A percentile compares a stretch with the other conserved stretches of the same genome.
Conservation (phyloP, 305 asterid genomes). For the Fraxinus ornus region DNA sequence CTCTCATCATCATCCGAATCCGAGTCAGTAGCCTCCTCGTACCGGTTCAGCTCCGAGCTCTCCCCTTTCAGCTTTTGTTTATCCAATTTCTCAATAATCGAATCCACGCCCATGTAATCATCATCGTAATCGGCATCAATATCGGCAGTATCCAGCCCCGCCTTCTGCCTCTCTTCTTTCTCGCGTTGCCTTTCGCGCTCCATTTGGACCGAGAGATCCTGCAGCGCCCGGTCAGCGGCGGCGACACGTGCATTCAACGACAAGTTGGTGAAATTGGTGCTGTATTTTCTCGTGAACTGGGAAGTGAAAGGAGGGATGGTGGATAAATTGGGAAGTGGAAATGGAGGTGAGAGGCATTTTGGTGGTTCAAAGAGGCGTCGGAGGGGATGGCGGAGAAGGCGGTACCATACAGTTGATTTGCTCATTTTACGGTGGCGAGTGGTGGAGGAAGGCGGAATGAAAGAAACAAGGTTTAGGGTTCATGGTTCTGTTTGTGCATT, state of each 20-base stretch:
- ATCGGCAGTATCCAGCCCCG: conserved; percentile 57
- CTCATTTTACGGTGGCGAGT: conserved; percentile 30
- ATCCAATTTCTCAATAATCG: conserved; percentile 51
- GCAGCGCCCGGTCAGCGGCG: conserved; percentile 36
- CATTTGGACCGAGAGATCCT: conserved; percentile 29
- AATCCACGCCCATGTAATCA: conserved; percentile 53
- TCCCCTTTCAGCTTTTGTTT: conserved; percentile 49
- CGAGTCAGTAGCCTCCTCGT: conserved; percentile 67
- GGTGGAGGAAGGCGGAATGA: background rate
- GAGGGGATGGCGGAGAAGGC: conserved; percentile 33
- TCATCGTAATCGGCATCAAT: conserved; percentile 53
- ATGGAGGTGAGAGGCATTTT: conserved; percentile 13
- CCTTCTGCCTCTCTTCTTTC: conserved; percentile 50
- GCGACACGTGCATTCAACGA: conserved; percentile 27
- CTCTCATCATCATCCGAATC: conserved; percentile 72
- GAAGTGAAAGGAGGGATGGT: conserved; percentile 17
- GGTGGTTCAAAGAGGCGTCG: conserved; percentile 19
- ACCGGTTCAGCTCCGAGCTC: conserved; percentile 20
- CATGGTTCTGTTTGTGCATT: background rate
- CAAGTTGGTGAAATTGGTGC: conserved; percentile 16
- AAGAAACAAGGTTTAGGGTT: background rate
- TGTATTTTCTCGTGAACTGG: conserved; percentile 27
- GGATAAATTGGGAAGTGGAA: conserved; percentile 4
- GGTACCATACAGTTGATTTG: conserved; percentile 28
- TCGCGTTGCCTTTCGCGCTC: conserved; percentile 47